Conservation (phyloP, 179 eudicot species). For the Beta lomatogona region DNA sequence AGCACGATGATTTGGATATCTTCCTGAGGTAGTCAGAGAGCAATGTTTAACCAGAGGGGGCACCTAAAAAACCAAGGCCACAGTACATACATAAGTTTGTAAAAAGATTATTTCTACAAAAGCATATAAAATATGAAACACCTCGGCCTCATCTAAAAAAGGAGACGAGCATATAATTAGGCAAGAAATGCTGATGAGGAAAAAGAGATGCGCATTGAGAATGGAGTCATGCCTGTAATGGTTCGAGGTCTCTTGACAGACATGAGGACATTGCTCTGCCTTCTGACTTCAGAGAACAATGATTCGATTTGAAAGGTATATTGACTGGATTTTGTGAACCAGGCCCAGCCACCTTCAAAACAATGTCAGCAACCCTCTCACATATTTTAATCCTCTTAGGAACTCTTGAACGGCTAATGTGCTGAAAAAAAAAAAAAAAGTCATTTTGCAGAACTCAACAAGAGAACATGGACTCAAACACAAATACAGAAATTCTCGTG, state of each 20-base stretch:
- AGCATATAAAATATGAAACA: not conserved
- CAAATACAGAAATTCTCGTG: not conserved
- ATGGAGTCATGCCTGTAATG: constrained; percentile 2
- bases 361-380: not conserved
- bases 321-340: not conserved
- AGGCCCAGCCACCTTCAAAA: not conserved
- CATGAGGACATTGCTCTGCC: not conserved
- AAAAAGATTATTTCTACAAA: not conserved
- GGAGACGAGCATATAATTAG: not conserved
- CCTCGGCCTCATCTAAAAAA: not conserved
- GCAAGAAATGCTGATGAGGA: not conserved
- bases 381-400: not conserved
- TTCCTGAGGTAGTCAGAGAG: constrained; percentile 5
- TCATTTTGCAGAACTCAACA: not conserved
- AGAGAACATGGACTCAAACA: not conserved
- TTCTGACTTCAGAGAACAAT: not conserved
- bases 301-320: not conserved
- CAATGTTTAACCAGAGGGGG: not conserved
- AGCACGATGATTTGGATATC: constrained; percentile 2
- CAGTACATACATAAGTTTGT: not conserved
- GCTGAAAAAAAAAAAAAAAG: not conserved
- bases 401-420: not conserved
- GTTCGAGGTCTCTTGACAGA: not conserved
- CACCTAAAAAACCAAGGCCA: constrained; percentile 8
- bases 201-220: not conserved